These are phyloP conservation scores for Fusarium continuum DNA, from an alignment of 2,329 filamentous ascomycete species.

Conservation along the genomic window DNA sequence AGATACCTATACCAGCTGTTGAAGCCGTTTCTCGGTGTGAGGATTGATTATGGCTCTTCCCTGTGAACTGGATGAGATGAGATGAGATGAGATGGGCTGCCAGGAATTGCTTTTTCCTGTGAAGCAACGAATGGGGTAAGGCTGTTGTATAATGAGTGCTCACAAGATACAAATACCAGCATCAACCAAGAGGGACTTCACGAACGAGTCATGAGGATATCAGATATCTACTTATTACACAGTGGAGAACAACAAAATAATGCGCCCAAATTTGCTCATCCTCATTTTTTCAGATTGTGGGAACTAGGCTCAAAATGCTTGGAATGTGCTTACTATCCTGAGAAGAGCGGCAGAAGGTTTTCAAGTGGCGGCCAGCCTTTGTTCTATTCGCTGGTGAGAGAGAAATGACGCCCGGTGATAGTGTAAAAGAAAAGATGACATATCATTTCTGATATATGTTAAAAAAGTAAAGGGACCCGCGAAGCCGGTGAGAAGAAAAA, in stretches of 20 bases:
- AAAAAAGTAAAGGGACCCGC: conserved; percentile 1
- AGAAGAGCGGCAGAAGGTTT: conserved; percentile 1
- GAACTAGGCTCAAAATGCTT: neutral
- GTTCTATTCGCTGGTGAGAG: conserved; percentile 8
- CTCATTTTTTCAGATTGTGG: neutral
- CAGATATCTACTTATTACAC: neutral
- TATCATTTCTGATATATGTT: conserved; percentile 23
- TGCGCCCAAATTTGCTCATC: neutral
- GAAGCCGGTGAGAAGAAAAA: conserved; percentile 15
- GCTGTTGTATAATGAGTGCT: neutral
- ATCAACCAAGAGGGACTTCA: no score
- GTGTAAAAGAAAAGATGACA: conserved; percentile 16
- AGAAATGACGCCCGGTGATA: conserved; percentile 2
- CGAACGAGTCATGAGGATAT: neutral
- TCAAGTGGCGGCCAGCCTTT: conserved; percentile 5
- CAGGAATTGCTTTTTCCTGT: conserved; percentile 22
- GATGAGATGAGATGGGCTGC: conserved; percentile 7
- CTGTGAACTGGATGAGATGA: neutral
- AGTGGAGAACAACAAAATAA: neutral
- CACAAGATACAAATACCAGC: no score
- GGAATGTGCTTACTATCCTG: conserved; percentile 2
- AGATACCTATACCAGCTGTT: neutral
- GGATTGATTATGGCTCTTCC: neutral
- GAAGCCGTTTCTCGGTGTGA: conserved; percentile 11
- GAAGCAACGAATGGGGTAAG: neutral